These are phyloP conservation scores for Cinnamomum chago DNA, from an alignment of 164 flowering plant species.

Conservation along the genomic window DNA sequence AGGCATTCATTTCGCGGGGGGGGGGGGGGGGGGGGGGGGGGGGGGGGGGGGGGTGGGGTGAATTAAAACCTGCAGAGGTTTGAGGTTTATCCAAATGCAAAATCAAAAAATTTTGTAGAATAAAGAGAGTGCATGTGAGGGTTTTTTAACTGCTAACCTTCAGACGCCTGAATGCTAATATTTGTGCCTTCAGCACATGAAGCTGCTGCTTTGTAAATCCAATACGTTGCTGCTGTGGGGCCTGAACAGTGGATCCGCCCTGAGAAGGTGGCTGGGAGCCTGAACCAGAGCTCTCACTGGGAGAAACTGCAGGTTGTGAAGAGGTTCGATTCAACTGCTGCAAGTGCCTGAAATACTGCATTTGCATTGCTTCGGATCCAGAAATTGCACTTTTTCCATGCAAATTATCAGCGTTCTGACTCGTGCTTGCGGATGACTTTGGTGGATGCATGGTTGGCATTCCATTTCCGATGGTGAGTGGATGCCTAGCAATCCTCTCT, in stretches of 20 bases:
- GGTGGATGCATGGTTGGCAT: conserved; percentile 56
- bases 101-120: not conserved
- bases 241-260: conserved; percentile 37
- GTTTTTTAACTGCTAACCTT: conserved; percentile 47
- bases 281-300: conserved; percentile 36
- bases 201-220: conserved; percentile 95
- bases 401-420: conserved; percentile 44
- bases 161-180: conserved; percentile 86
- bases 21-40: no score
- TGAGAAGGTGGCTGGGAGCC: conserved; percentile 36
- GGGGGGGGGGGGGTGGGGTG: no score
- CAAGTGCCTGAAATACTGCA: conserved; percentile 54
- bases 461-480: conserved; percentile 45
- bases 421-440: conserved; percentile 43
- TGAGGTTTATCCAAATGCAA: not conserved
- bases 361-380: conserved; percentile 46
- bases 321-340: conserved; percentile 46
- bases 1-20: not conserved
- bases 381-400: conserved; percentile 31
- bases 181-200: conserved; percentile 97
- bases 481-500: conserved; percentile 37
- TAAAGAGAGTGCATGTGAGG: not conserved
- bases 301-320: conserved; percentile 40
- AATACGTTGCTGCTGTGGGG: conserved; percentile 41
- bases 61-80: not conserved